phyloP scores from a whole-genome alignment of 2,329 filamentous ascomycete species.

The Alternaria sp. region DNA sequence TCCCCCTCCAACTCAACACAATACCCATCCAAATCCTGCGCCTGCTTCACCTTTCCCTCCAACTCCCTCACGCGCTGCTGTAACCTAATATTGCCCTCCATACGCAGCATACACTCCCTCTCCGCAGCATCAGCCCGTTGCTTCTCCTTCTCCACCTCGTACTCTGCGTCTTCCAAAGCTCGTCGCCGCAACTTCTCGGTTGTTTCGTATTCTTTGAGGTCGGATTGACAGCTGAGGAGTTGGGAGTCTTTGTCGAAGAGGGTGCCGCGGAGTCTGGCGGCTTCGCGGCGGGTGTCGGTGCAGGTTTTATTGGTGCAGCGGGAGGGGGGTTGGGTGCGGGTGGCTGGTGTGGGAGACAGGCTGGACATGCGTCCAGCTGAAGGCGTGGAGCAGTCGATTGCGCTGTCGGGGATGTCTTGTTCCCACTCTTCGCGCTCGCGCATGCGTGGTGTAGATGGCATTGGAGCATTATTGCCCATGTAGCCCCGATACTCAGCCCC shows the following conservation, averaged over 20 bases:
- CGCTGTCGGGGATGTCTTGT: not conserved
- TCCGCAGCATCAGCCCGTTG: slow-evolving; percentile 4
- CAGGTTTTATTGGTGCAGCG: not conserved
- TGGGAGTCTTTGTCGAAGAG: slow-evolving; percentile 4
- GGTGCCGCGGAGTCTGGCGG: not conserved
- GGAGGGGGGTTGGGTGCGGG: not conserved
- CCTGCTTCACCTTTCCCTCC: not conserved
- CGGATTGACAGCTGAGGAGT: not conserved
- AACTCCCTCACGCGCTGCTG: not conserved
- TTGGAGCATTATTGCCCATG: not conserved
- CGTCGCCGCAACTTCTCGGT: not conserved
- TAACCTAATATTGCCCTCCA: not conserved
- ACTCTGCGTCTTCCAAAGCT: not conserved
- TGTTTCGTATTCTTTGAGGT: not conserved
- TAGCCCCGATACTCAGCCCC: not conserved
- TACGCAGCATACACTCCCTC: not conserved
- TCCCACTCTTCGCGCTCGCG: not conserved
- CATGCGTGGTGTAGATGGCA: not conserved
- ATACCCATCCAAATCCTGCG: not conserved
- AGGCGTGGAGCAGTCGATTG: not conserved
- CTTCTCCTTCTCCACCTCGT: not conserved
- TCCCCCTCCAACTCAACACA: not conserved
- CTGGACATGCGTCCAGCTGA: not conserved
- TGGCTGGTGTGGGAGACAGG: not conserved
- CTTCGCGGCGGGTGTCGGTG: not conserved